Base-by-base conservation (phyloP, 768 basidiomycete species). In the Amanita phalloides region DNA sequence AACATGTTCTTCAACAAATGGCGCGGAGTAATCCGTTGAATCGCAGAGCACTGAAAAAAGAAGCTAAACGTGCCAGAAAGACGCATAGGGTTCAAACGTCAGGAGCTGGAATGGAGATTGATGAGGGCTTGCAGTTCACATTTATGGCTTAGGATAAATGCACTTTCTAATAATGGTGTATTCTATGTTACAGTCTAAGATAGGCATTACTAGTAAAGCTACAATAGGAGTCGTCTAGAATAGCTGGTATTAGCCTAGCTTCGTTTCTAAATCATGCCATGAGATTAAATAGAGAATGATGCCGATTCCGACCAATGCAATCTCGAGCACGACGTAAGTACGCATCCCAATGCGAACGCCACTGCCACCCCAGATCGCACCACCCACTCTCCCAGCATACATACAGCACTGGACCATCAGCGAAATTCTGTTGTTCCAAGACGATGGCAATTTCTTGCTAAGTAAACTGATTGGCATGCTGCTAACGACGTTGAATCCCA, bases 401-500 rank as follows among this genome's bases (percentile, higher is more conserved):
- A 81, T 86, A 64, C 81, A 81, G 56, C 81, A 86, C 60, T 84
- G 84, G 39, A 86, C 80, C 6, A 68, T 73, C 62, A 83, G 62
- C 32, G 73, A 77, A n/a, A 71, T 71, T 25, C 71, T 68, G 25
- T 71, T 69, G 58, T 83, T 85, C 79, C 79, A 85, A 53, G 66
- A 64, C 5, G 72, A 69, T 1, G 84, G 83, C 28, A 86, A 70
- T 62, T 83, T 83, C 63, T 87, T 86, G 55, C 78, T 81, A 25
- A 86, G 64, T 51, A 84, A 61, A 53, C 79, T 81, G 54, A 85
- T 66, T 30, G 84, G 85, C 51, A 80, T 77, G 2, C 82, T 85
- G 56, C 75, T 82, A n/a, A 81, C 76, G 9, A 86, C 67, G 62
- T 86, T 86, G 70, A 86, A 86, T 1, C 85, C 84, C 4, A 85